These are phyloP conservation scores for Phytophthora quininea DNA, from an alignment of 352 stramenopile genomes.

Conservation along the genomic window DNA sequence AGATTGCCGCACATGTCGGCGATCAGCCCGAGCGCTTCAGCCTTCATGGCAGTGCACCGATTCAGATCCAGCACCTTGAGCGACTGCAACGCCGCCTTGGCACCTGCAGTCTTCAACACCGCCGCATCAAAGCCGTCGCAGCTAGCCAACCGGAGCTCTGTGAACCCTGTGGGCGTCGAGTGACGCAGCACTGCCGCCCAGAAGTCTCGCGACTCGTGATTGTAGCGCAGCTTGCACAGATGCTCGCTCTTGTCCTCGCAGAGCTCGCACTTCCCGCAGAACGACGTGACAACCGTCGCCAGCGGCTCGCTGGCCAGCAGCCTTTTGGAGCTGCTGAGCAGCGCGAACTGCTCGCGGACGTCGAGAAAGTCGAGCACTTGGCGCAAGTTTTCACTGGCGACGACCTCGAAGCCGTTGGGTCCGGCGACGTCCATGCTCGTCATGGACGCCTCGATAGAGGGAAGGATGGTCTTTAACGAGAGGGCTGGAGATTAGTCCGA, in stretches of 20 bases:
- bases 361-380: slow-evolving; percentile 63
- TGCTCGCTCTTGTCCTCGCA: slow-evolving; percentile 60
- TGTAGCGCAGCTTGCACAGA: slow-evolving; percentile 52
- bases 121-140: slow-evolving; percentile 51
- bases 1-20: slow-evolving; percentile 54
- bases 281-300: slow-evolving; percentile 51
- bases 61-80: slow-evolving; percentile 71
- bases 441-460: neutral
- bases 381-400: slow-evolving; percentile 55
- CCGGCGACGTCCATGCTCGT: slow-evolving; percentile 14
- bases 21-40: slow-evolving; percentile 48
- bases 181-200: slow-evolving; percentile 62
- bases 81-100: slow-evolving; percentile 33
- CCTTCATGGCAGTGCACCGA: slow-evolving; percentile 49
- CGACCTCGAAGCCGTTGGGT: slow-evolving; percentile 24
- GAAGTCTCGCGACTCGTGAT: slow-evolving; percentile 43
- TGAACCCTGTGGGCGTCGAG: slow-evolving; percentile 41
- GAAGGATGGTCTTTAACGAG: neutral
- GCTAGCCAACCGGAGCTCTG: slow-evolving; percentile 59
- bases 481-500: slow-evolving; percentile 43
- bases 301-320: slow-evolving; percentile 53
- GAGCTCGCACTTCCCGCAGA: slow-evolving; percentile 57
- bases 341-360: slow-evolving; percentile 60
- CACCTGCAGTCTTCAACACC: slow-evolving; percentile 38
- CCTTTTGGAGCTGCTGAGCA: slow-evolving; percentile 49